Percentiles rank a stretch among this genome's conserved stretches.
phyloP scores from a whole-genome alignment of 1,284 basidiomycete species.

The Sanghuangporus baumii region DNA sequence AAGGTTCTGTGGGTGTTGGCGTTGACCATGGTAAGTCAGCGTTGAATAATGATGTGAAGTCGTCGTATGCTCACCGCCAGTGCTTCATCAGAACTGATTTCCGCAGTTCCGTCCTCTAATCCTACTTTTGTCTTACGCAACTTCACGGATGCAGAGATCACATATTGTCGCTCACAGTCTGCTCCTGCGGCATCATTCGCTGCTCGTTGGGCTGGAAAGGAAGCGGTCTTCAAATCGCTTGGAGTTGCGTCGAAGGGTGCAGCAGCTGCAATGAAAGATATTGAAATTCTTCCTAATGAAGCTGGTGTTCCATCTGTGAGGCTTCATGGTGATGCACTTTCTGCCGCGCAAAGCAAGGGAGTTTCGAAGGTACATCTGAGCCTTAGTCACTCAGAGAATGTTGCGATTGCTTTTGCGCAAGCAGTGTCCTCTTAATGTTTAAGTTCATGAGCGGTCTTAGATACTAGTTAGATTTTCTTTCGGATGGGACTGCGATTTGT shows the following conservation, averaged over 20 bases:
- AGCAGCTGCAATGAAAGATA: conserved; percentile 90
- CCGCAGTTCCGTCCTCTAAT: conserved; percentile 86
- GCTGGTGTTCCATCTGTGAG: conserved; percentile 68
- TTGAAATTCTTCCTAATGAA: conserved; percentile 83
- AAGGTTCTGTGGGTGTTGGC: conserved; percentile 65
- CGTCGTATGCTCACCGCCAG: conserved; percentile 16
- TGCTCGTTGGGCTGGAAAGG: conserved; percentile 96
- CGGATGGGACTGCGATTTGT: background rate
- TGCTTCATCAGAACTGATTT: conserved; percentile 74
- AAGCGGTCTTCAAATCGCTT: conserved; percentile 98
- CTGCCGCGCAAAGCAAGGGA: conserved; percentile 69
- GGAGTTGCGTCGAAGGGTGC: conserved; percentile 89
- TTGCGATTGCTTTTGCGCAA: conserved; percentile 80
- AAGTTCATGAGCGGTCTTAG: background rate
- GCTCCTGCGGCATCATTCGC: conserved; percentile 89
- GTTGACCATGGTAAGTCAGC: conserved; percentile 71
- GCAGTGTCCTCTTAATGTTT: conserved; percentile 36
- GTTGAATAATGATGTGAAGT: background rate
- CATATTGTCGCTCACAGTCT: conserved; percentile 86
- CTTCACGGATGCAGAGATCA: conserved; percentile 86
- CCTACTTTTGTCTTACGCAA: conserved; percentile 88
- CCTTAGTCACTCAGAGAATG: conserved; percentile 86
- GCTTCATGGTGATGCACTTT: conserved; percentile 80
- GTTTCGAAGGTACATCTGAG: conserved; percentile 79
- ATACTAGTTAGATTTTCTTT: background rate